These are phyloP conservation scores for Fusarium pseudonygamai DNA, from an alignment of 2,329 filamentous ascomycete genomes.

Conservation along the genomic window DNA sequence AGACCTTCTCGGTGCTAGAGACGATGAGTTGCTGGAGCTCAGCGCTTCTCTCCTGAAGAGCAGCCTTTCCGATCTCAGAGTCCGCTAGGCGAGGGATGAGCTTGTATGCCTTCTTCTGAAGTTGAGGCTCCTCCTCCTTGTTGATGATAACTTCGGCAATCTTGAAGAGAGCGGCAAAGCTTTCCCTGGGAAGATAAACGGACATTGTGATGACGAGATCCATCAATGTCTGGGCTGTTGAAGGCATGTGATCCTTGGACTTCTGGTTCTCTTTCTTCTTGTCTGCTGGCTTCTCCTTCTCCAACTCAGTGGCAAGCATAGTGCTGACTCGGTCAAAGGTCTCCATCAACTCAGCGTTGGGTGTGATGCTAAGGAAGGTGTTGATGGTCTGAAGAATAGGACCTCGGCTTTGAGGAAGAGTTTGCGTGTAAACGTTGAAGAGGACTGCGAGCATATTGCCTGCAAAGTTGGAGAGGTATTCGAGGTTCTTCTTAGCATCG, in stretches of 20 bases:
- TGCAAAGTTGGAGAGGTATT: conserved; percentile 81
- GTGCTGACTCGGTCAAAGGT: conserved; percentile 89
- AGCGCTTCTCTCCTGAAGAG: conserved; percentile 76
- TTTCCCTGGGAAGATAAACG: conserved; percentile 87
- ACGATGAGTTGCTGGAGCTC: conserved; percentile 88
- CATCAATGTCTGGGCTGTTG: conserved; percentile 93
- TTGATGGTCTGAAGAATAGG: conserved; percentile 96
- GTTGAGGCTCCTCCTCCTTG: conserved; percentile 83
- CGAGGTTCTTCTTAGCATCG: conserved; percentile 80
- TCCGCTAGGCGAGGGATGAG: conserved; percentile 90
- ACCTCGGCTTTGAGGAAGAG: conserved; percentile 88
- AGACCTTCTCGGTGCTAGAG: conserved; percentile 82
- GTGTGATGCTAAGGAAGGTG: conserved; percentile 89
- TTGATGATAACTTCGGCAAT: conserved; percentile 86
- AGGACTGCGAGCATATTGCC: conserved; percentile 92
- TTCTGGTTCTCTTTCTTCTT: conserved; percentile 72
- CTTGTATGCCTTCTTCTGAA: conserved; percentile 99
- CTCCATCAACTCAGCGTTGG: conserved; percentile 78
- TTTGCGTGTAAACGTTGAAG: conserved; percentile 99
- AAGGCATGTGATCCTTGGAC: conserved; percentile 80
- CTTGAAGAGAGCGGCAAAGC: conserved; percentile 84
- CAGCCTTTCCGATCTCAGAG: conserved; percentile 79
- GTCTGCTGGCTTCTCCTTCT: conserved; percentile 56
- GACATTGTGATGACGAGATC: conserved; percentile 97
- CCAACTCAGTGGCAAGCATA: conserved; percentile 80